phyloP scores from a whole-genome alignment of 352 stramenopile genomes.

The Phytophthora fragariae region DNA sequence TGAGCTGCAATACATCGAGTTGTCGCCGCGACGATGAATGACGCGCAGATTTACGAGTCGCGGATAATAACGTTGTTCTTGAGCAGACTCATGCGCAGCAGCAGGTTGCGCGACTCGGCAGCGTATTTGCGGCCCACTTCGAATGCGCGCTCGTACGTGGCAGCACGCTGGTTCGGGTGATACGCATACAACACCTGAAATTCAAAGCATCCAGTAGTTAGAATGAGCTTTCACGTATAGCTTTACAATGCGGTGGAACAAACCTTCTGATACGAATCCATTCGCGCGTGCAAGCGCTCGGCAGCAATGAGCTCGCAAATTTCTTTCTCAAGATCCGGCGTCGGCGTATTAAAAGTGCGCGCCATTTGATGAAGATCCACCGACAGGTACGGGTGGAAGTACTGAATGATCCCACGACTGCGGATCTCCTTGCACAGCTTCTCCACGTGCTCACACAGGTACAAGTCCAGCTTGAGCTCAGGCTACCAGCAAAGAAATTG shows the following conservation, averaged over 20 bases:
- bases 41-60: conserved; percentile 48
- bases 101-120: conserved; percentile 80
- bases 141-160: conserved; percentile 83
- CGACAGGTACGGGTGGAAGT: conserved; percentile 89
- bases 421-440: conserved; percentile 85
- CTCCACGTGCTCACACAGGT: conserved; percentile 78
- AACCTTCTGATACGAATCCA: conserved; percentile 92
- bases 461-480: conserved; percentile 83
- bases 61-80: conserved; percentile 89
- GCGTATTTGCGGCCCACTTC: conserved; percentile 85
- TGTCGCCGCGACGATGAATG: conserved; percentile 1
- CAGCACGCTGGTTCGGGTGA: conserved; percentile 78
- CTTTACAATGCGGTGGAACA: neutral
- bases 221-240: neutral
- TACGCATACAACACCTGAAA: conserved; percentile 81
- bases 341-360: conserved; percentile 79
- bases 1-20: neutral
- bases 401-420: conserved; percentile 88
- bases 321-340: conserved; percentile 73
- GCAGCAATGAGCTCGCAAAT: conserved; percentile 80
- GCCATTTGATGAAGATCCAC: conserved; percentile 90
- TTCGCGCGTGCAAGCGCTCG: conserved; percentile 78
- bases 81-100: conserved; percentile 87
- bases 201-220: neutral
- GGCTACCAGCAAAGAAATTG: conserved; percentile 37